phyloP scores from a whole-genome alignment of 2,329 filamentous ascomycete genomes.

The Diaporthe destruens region DNA sequence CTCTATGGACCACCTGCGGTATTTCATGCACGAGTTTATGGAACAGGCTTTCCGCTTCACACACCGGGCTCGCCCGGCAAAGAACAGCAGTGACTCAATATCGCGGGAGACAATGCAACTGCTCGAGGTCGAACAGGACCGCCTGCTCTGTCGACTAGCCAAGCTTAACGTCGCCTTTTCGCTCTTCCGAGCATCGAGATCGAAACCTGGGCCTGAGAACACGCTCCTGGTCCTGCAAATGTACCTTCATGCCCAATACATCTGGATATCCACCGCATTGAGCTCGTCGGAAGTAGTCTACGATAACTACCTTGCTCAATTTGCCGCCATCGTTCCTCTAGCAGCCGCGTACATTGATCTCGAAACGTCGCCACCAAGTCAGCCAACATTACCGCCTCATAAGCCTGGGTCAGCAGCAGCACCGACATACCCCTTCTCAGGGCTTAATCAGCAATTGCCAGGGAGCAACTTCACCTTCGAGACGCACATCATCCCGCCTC shows the following conservation, averaged over 20 bases:
- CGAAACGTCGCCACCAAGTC: conserved; percentile 23
- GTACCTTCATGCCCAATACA: conserved; percentile 50
- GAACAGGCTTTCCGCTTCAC: conserved; percentile 56
- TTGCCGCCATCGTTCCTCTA: conserved; percentile 52
- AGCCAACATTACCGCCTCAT: conserved; percentile 17
- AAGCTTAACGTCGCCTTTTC: conserved; percentile 51
- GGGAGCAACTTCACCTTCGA: conserved; percentile 53
- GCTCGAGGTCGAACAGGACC: conserved; percentile 51
- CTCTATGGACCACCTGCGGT: conserved; percentile 49
- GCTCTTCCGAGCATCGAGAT: conserved; percentile 47
- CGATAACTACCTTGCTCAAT: conserved; percentile 50
- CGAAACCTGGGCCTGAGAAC: conserved; percentile 42
- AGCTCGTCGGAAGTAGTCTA: conserved; percentile 48
- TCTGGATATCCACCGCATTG: conserved; percentile 52
- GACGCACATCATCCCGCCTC: conserved; percentile 53
- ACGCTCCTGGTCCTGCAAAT: conserved; percentile 50
- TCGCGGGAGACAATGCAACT: conserved; percentile 45
- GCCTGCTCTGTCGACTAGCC: conserved; percentile 49
- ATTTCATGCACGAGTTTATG: conserved; percentile 54
- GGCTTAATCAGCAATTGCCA: conserved; percentile 18
- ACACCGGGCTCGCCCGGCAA: conserved; percentile 45
- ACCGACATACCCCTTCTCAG: conserved; percentile 40
- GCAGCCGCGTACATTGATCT: conserved; percentile 48
- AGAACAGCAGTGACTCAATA: conserved; percentile 46
- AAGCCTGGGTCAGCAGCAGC: conserved; percentile 20